These are phyloP conservation scores for Colletotrichum echinochloae DNA, from an alignment of 2,329 filamentous ascomycete species.

Conservation along the genomic window DNA sequence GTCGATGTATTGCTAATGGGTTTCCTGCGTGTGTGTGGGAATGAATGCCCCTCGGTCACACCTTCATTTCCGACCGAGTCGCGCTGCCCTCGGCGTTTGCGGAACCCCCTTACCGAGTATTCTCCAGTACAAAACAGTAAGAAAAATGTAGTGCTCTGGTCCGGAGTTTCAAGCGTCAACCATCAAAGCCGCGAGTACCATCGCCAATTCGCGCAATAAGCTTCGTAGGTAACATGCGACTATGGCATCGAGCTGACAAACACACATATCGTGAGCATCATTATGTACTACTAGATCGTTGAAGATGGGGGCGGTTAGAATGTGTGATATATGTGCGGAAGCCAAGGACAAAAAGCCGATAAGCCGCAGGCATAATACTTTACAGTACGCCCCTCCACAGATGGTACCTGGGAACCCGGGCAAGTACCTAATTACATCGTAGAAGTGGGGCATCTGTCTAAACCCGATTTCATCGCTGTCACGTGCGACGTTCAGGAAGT, in stretches of 20 bases:
- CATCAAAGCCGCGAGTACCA: background rate
- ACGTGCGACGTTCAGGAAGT: background rate
- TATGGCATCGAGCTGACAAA: background rate
- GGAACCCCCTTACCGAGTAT: background rate
- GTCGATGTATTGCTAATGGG: background rate
- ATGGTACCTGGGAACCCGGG: too few species aligned
- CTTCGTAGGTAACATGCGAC: background rate
- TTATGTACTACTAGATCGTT: too few species aligned
- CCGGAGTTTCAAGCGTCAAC: background rate
- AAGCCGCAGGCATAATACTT: background rate
- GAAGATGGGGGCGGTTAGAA: background rate
- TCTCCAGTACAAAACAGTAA: background rate
- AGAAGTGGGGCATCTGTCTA: background rate
- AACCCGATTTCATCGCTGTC: background rate
- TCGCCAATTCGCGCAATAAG: background rate
- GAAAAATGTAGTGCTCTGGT: background rate
- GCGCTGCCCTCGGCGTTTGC: background rate
- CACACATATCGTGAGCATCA: background rate
- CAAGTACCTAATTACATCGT: too few species aligned
- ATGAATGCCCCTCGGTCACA: background rate
- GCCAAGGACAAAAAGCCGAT: background rate
- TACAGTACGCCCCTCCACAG: too few species aligned
- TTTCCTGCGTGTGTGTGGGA: background rate
- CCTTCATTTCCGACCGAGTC: background rate
- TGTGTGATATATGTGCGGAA: background rate